Base-by-base conservation (phyloP, 139 green algal species). In the Tetradesmus lagerheimii region DNA sequence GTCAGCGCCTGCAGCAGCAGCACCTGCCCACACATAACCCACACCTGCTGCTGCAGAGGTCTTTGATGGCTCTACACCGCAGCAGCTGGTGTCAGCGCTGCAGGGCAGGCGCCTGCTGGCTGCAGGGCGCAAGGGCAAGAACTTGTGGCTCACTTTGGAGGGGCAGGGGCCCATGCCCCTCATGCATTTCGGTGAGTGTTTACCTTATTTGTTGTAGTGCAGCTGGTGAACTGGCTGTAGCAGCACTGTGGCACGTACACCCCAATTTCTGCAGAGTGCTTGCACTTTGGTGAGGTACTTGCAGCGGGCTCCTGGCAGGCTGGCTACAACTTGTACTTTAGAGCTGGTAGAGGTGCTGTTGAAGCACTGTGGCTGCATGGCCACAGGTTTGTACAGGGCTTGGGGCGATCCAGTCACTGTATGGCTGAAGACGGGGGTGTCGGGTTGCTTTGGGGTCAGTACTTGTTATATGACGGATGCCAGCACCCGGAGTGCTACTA, bases 101-200 rank as follows among this genome's bases (percentile, higher is more conserved):
- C 15, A 91, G 64, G 94, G 94, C 64, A 57, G 76, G 37, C 41
- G 31, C 75, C 47, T 83, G 76, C 9, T 67, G 35, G 35, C 50
- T 50, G 76, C 53, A 67, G 23, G 45, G 4, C 90, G 97, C 2
- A 94, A 96, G 38, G 97, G 97, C 34, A 99, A 99, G 92, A 93
- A 98, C 67, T 53, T 98, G 37, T 98, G 95, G 96, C 74, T 96
- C 66, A 92, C 96, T 53, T 77, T 98, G 47, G 94, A 95, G 29
- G 37, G n/a, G 0, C 80, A 47, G 29, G 81, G 64, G 37, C 95
- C 93, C 4, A 81, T 80, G 50, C 91, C 94, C 18, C 76, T 97
- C 78, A 85, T 98, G 41, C 96, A 98, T 90, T 95, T 97, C 81
- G 96, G 96, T 92, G 92, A 86, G 95, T 8, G n/a, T n/a, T n/a